Evolutionary conservation across 352 stramenopile species (phyloP).

Genomic region (Blastocystis sp.): DNA sequence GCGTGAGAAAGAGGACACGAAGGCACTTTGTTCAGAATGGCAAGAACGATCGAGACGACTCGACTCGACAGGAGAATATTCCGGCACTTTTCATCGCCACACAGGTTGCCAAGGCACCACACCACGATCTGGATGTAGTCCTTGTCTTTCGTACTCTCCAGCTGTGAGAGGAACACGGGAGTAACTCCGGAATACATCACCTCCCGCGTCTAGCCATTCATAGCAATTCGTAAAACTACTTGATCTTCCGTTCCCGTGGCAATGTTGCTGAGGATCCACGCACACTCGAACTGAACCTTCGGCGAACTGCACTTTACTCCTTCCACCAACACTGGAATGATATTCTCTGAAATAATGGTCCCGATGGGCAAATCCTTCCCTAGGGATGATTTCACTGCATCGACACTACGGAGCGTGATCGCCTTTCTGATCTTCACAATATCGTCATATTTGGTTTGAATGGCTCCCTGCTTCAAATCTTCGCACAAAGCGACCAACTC

Average conservation of each 20-base stretch:
- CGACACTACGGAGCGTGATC: conserved; percentile 25
- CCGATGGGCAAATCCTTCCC: conserved; percentile 24
- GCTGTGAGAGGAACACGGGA: conserved; percentile 27
- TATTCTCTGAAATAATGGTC: conserved; percentile 15
- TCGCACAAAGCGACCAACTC: conserved; percentile 40
- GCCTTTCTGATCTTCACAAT: conserved; percentile 28
- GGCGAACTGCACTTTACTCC: conserved; percentile 9
- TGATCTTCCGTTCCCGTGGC: conserved; percentile 49
- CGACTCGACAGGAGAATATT: conserved; percentile 48
- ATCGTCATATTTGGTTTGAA: conserved; percentile 32
- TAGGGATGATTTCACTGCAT: not conserved
- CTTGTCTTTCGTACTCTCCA: conserved; percentile 33
- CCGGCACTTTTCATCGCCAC: conserved; percentile 43
- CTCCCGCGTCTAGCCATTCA: conserved; percentile 26
- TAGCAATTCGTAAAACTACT: not conserved
- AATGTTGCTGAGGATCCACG: conserved; percentile 59
- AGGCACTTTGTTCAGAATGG: conserved; percentile 29
- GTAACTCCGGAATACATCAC: conserved; percentile 55
- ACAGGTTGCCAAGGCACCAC: conserved; percentile 33
- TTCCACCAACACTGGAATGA: conserved; percentile 37
- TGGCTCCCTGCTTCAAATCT: conserved; percentile 1
- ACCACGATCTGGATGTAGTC: conserved; percentile 36
- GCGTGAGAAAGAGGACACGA: not conserved
- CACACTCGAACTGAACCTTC: conserved; percentile 63
- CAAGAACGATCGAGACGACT: not conserved